Evolutionary conservation across 345 rosid species (phyloP).

Genomic region (Pelargonium nanum): DNA sequence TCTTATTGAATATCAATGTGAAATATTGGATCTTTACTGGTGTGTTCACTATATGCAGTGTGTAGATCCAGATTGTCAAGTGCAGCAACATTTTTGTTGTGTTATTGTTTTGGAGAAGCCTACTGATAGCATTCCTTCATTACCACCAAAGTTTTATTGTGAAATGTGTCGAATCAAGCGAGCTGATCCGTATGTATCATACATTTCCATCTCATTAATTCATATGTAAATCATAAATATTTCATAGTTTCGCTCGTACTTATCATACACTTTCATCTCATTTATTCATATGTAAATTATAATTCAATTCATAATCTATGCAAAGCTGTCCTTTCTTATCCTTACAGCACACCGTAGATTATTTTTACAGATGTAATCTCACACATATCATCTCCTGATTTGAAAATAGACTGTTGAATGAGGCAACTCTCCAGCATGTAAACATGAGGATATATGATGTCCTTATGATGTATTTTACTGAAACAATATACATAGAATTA

Average conservation of each 20-base stretch:
- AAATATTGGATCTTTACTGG: not conserved
- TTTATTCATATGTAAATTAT: too few relatives aligned
- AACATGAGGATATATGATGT: too few relatives aligned
- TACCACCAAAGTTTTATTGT: conserved; percentile 21
- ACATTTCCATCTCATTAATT: not conserved
- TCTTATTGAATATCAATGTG: not conserved
- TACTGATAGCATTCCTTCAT: conserved; percentile 12
- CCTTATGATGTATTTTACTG: too few relatives aligned
- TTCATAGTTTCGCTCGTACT: too few relatives aligned
- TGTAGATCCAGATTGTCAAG: conserved; percentile 24
- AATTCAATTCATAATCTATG: too few relatives aligned
- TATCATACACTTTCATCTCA: too few relatives aligned
- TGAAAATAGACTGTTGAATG: not conserved
- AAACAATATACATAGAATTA: too few relatives aligned
- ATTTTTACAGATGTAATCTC: not conserved
- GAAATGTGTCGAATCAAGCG: conserved; percentile 30
- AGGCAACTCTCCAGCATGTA: too few relatives aligned
- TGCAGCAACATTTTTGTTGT: conserved; percentile 28
- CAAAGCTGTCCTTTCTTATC: not conserved
- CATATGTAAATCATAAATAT: too few relatives aligned
- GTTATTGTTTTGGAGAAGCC: conserved; percentile 23
- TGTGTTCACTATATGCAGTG: conserved; percentile 23
- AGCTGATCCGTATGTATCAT: conserved; percentile 35
- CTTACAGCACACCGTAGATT: not conserved
- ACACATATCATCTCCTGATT: not conserved